Percentiles rank a stretch among this genome's conserved stretches.
Conservation (phyloP, 2,329 filamentous ascomycete genomes). For the Gliomastix tumulicola region DNA sequence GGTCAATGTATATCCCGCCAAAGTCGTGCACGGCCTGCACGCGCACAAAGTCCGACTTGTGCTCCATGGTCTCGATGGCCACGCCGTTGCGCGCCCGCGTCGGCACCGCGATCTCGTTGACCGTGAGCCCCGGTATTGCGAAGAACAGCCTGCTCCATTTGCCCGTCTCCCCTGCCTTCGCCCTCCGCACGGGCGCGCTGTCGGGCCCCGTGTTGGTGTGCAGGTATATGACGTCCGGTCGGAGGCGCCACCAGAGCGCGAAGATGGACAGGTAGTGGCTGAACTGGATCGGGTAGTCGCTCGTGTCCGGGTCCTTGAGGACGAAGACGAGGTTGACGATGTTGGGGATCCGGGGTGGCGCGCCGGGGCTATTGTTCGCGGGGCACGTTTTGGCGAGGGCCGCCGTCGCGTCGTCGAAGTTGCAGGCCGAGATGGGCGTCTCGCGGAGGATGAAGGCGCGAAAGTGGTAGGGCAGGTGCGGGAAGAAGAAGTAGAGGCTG, state of each 20-base stretch:
- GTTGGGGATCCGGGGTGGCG: too few relatives aligned
- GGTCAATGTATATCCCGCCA: constrained; percentile 13
- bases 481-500: too few relatives aligned
- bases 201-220: constrained; percentile 14
- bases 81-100: constrained; percentile 8
- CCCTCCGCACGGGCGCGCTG: constrained; percentile 21
- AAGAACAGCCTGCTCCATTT: constrained; percentile 16
- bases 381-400: too few relatives aligned
- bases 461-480: too few relatives aligned
- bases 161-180: constrained; percentile 5
- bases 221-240: constrained; percentile 14
- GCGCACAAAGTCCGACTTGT: constrained; percentile 13
- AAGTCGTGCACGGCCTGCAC: constrained; percentile 10
- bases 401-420: too few relatives aligned
- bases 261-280: constrained; percentile 15
- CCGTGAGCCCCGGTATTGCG: constrained; percentile 9
- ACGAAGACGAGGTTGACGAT: constrained; percentile 14
- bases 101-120: constrained; percentile 22
- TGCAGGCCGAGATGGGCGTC: too few relatives aligned
- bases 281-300: constrained; percentile 13
- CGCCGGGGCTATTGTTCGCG: too few relatives aligned
- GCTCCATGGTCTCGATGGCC: constrained; percentile 7
- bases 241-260: constrained; percentile 11
- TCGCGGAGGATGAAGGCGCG: too few relatives aligned
- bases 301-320: constrained; percentile 6